A percentile compares a stretch with the other conserved stretches of the same genome.
Evolutionary conservation across 192 early-diverging fungal genomes (phyloP).

Genomic region (Lobosporangium transversale): DNA sequence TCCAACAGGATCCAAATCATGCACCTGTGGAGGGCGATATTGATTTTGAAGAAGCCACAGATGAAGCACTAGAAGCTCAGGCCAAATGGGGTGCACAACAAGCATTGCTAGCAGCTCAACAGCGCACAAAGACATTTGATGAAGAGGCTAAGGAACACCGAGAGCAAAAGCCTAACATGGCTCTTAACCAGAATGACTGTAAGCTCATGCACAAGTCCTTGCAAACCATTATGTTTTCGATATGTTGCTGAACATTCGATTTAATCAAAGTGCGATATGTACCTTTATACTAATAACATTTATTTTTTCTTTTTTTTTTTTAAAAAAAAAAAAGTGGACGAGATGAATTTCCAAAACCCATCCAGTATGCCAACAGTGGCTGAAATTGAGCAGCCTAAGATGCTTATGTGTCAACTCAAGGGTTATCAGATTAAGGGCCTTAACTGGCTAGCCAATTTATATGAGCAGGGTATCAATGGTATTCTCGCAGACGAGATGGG

Average conservation of each 20-base stretch:
- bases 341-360: slow-evolving; percentile 90
- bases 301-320: slow-evolving; percentile 2
- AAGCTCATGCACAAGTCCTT: slow-evolving; percentile 30
- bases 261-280: no score
- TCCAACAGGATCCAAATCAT: slow-evolving; percentile 43
- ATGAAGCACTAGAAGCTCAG: slow-evolving; percentile 71
- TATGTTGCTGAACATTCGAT: no score
- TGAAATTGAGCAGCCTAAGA: slow-evolving; percentile 83
- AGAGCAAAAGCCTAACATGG: slow-evolving; percentile 48
- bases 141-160: slow-evolving; percentile 50
- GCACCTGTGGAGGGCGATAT: slow-evolving; percentile 44
- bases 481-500: slow-evolving; percentile 92
- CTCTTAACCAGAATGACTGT: slow-evolving; percentile 59
- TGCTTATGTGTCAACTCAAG: slow-evolving; percentile 88
- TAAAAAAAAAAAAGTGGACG: slow-evolving; percentile 62
- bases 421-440: slow-evolving; percentile 86
- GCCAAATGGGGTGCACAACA: slow-evolving; percentile 80
- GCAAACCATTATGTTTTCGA: no score
- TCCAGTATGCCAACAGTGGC: slow-evolving; percentile 73
- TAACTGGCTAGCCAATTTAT: slow-evolving; percentile 87
- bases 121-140: slow-evolving; percentile 78
- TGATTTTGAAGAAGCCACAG: slow-evolving; percentile 66
- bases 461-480: slow-evolving; percentile 91
- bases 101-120: slow-evolving; percentile 76
- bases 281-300: not conserved